Evolutionary conservation across 331 rosid genomes (phyloP).

Genomic region (Rosa hybrid): DNA sequence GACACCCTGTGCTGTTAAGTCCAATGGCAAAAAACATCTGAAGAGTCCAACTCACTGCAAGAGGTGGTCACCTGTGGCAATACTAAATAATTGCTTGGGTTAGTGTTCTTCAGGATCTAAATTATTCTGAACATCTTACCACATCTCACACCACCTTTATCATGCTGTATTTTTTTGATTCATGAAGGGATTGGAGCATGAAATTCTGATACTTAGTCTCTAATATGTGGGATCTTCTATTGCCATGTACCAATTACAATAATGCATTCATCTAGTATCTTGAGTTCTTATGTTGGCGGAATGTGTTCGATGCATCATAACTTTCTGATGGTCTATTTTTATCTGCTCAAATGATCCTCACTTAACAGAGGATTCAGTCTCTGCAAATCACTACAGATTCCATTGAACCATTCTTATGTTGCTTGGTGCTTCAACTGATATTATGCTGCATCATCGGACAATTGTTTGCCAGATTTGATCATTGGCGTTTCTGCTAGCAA

Average conservation of each 20-base stretch:
- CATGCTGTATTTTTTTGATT: neutral
- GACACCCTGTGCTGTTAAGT: neutral
- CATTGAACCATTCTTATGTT: neutral
- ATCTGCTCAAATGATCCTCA: constrained; percentile 5
- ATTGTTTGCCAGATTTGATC: neutral
- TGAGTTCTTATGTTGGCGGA: neutral
- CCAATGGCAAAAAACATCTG: neutral
- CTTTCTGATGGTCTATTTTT: neutral
- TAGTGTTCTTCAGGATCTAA: neutral
- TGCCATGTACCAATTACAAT: neutral
- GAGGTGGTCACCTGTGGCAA: neutral
- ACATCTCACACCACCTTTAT: neutral
- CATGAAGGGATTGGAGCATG: neutral
- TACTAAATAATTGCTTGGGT: neutral
- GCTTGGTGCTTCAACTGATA: neutral
- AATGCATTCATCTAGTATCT: too few species aligned
- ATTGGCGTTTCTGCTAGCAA: neutral
- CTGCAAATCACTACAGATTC: neutral
- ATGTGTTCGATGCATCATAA: neutral
- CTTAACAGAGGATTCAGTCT: neutral
- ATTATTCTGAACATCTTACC: neutral
- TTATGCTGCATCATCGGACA: neutral
- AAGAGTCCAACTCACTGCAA: neutral
- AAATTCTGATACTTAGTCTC: neutral
- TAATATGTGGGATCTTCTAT: neutral